These are phyloP conservation scores for Cephalotrichum gorgonifer DNA, from an alignment of 2,329 filamentous ascomycete species.

Conservation along the genomic window DNA sequence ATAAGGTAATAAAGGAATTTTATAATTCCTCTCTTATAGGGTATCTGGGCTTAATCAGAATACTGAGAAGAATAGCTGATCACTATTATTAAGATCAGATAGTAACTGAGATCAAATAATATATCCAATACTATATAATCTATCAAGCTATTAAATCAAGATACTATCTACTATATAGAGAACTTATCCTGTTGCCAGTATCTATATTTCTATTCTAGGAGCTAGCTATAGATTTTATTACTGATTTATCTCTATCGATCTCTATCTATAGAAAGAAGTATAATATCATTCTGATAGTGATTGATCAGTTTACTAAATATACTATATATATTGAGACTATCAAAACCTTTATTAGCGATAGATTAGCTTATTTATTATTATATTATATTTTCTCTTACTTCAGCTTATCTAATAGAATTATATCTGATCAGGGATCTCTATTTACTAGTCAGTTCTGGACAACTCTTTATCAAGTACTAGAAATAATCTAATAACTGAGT, in stretches of 20 bases:
- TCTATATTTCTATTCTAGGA: too few relatives aligned
- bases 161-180: too few relatives aligned
- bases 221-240: neutral
- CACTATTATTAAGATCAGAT: too few relatives aligned
- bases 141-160: too few relatives aligned
- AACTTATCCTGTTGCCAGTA: too few relatives aligned
- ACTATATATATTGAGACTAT: neutral
- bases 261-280: neutral
- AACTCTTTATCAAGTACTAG: neutral
- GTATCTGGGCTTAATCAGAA: too few relatives aligned
- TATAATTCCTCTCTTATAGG: too few relatives aligned
- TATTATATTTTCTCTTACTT: neutral
- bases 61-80: too few relatives aligned
- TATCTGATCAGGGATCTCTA: neutral
- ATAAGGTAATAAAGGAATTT: too few relatives aligned
- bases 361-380: neutral
- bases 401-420: neutral
- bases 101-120: too few relatives aligned
- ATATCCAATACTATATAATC: too few relatives aligned
- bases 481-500: slow-evolving; percentile 5
- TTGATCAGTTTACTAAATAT: neutral
- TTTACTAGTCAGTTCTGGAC: neutral
- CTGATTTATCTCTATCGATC: neutral
- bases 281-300: neutral
- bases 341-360: neutral